A percentile compares a stretch with the other conserved stretches of the same genome.
phyloP scores from a whole-genome alignment of 2,329 filamentous ascomycete genomes.

The Mycosphaerella arachidis region DNA sequence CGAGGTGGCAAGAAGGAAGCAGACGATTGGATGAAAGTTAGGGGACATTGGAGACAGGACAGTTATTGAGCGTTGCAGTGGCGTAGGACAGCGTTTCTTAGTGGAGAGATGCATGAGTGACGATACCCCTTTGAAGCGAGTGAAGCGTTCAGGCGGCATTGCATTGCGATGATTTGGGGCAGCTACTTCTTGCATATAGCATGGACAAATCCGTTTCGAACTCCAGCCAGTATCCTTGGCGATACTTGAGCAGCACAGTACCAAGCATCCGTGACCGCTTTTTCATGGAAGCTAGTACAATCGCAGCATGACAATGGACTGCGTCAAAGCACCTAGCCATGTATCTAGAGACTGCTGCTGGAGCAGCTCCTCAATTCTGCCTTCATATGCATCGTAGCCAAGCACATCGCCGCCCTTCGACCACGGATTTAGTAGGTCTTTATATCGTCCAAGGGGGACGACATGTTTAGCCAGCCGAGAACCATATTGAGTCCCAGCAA shows the following conservation, averaged over 20 bases:
- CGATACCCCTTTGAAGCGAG: neutral
- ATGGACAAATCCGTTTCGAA: neutral
- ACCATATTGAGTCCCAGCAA: neutral
- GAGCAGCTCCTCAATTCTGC: neutral
- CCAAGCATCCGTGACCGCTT: too few species aligned
- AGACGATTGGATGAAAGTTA: slow-evolving; percentile 61
- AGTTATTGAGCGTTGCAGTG: slow-evolving; percentile 32
- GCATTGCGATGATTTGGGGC: neutral
- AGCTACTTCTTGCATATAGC: neutral
- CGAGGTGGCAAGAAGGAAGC: slow-evolving; percentile 61
- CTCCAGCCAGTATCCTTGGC: neutral
- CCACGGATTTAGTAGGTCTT: too few species aligned
- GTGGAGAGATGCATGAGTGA: neutral
- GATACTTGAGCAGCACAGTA: neutral
- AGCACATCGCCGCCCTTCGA: too few species aligned
- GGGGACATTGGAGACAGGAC: slow-evolving; percentile 65
- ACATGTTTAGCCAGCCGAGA: too few species aligned
- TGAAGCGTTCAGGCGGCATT: neutral
- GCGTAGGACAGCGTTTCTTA: neutral
- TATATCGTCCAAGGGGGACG: too few species aligned
- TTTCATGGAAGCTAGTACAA: neutral
- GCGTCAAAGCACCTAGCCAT: neutral
- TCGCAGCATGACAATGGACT: neutral
- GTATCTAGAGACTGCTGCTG: too few species aligned
- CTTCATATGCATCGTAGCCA: too few species aligned